phyloP scores from a whole-genome alignment of 805 yeast genomes.

The Starmera amethionina region DNA sequence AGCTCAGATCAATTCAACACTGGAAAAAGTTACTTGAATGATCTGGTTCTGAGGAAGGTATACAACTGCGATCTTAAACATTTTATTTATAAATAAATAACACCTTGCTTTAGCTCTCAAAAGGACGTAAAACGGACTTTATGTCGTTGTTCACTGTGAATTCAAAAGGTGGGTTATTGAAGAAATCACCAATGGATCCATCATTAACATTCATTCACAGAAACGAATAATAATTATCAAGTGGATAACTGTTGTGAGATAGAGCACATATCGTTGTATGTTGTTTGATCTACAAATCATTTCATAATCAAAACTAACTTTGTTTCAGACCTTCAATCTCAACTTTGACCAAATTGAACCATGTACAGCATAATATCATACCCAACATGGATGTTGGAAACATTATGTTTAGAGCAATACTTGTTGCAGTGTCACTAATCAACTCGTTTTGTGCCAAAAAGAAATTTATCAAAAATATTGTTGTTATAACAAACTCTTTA shows the following conservation, averaged over 20 bases:
- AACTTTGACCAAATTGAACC: too few relatives aligned
- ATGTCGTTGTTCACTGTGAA: conserved; percentile 25
- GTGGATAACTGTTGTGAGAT: too few relatives aligned
- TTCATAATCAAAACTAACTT: too few relatives aligned
- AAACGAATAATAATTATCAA: background rate
- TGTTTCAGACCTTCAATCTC: too few relatives aligned
- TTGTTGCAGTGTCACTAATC: background rate
- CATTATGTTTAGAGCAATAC: too few relatives aligned
- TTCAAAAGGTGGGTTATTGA: conserved; percentile 3
- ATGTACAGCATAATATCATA: too few relatives aligned
- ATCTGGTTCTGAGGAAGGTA: conserved; percentile 22
- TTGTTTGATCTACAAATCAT: too few relatives aligned
- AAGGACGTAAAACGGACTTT: conserved; percentile 30
- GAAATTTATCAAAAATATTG: conserved; percentile 15
- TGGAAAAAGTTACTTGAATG: conserved; percentile 25
- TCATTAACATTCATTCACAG: conserved; percentile 1
- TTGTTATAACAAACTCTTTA: conserved; percentile 13
- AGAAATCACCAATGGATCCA: conserved; percentile 2
- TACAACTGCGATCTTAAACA: background rate
- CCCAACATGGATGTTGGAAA: too few relatives aligned
- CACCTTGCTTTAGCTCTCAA: conserved; percentile 10
- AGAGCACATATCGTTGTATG: too few relatives aligned
- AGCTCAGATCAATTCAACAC: conserved; percentile 10
- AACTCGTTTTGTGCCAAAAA: conserved; percentile 7
- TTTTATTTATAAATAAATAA: background rate